Conservation (phyloP, 1,139 yeast genomes). For the Taphrina betulina region DNA sequence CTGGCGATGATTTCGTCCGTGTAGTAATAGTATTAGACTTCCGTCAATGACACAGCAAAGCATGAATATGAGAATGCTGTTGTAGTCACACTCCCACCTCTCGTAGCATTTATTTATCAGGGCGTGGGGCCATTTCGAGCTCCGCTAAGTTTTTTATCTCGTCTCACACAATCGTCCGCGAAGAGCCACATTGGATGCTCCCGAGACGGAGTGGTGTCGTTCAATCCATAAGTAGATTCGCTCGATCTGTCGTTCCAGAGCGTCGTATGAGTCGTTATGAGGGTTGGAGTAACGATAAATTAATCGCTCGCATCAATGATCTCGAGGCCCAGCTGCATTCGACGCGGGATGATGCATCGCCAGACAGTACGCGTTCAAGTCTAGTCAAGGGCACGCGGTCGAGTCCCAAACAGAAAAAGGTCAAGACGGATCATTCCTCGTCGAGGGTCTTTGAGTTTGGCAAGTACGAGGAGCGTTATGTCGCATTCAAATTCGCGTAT, state of each 20-base stretch:
- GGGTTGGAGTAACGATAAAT: slow-evolving; percentile 55
- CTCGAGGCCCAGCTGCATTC: slow-evolving; percentile 47
- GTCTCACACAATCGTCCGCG: too few species aligned
- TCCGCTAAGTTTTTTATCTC: too few species aligned
- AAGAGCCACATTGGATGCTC: too few species aligned
- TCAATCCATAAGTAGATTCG: too few species aligned
- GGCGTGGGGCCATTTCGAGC: too few species aligned
- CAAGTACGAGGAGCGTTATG: slow-evolving; percentile 62
- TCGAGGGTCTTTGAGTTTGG: slow-evolving; percentile 56
- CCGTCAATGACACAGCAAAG: too few species aligned
- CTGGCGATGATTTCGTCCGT: slow-evolving; percentile 12
- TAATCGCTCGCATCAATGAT: slow-evolving; percentile 52
- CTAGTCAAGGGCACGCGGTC: slow-evolving; percentile 15
- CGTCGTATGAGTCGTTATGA: slow-evolving; percentile 44
- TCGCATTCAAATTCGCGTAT: slow-evolving; percentile 82
- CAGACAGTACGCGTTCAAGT: neutral
- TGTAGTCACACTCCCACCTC: too few species aligned
- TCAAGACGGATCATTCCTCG: neutral
- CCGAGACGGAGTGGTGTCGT: too few species aligned
- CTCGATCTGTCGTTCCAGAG: neutral
- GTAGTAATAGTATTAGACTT: too few species aligned
- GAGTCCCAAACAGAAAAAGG: slow-evolving; percentile 12
- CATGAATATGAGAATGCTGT: too few species aligned
- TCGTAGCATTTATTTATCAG: too few species aligned
- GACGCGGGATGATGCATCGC: neutral